These are phyloP conservation scores for Tylopilus sp. DNA, from an alignment of 768 basidiomycete species.

Conservation along the genomic window DNA sequence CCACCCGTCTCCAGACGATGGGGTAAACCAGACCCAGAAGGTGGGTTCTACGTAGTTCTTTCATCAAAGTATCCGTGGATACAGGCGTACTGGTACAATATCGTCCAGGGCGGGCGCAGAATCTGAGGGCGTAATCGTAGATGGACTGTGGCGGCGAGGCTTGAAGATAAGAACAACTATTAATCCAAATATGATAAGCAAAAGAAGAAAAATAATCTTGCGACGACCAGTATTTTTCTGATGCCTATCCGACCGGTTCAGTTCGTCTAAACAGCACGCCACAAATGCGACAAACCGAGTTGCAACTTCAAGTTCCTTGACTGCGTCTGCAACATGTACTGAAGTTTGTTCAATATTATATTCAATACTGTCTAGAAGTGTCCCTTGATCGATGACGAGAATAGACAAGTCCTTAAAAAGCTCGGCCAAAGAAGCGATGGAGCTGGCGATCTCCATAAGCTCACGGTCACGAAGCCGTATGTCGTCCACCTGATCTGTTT, in stretches of 20 bases:
- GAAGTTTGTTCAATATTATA: conserved; percentile 96
- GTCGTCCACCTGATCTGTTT: conserved; percentile 38
- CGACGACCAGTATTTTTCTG: conserved; percentile 92
- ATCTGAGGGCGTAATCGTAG: conserved; percentile 29
- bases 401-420: conserved; percentile 93
- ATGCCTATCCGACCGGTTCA: conserved; percentile 50
- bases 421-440: conserved; percentile 87
- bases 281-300: conserved; percentile 54
- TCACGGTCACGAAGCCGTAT: conserved; percentile 59
- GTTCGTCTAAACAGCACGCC: not conserved
- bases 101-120: conserved; percentile 23
- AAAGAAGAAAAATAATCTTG: conserved; percentile 87
- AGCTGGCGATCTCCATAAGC: conserved; percentile 85
- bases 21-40: conserved; percentile 7
- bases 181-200: conserved; percentile 86
- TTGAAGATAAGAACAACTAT: conserved; percentile 91
- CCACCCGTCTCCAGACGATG: conserved; percentile 2
- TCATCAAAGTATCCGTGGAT: conserved; percentile 32
- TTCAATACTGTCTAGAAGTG: conserved; percentile 92
- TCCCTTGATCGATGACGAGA: conserved; percentile 97
- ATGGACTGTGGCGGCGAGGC: conserved; percentile 55
- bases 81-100: conserved; percentile 31
- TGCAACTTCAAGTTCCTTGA: conserved; percentile 78
- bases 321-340: conserved; percentile 76
- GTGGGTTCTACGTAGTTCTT: conserved; percentile 16